Percentiles rank a stretch among this genome's conserved stretches.
These are phyloP conservation scores for Lyophyllum atratum DNA, from an alignment of 768 basidiomycete species.

Conservation along the genomic window DNA sequence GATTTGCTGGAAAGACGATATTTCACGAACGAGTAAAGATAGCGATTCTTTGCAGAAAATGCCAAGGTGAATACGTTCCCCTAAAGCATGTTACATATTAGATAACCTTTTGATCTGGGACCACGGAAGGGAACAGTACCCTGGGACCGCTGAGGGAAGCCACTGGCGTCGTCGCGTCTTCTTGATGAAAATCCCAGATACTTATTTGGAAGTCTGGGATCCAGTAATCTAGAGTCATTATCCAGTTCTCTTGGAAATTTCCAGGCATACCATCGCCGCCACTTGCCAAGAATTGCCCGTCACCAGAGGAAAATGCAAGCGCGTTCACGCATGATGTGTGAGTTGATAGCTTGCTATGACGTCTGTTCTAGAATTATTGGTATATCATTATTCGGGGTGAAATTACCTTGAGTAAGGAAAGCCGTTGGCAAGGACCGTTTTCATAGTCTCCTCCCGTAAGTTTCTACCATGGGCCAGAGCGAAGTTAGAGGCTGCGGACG, in stretches of 20 bases:
- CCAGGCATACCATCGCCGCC: constrained; percentile 63
- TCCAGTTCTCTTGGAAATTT: background rate
- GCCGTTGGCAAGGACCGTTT: constrained; percentile 25
- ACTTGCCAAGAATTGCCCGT: constrained; percentile 64
- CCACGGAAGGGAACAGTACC: constrained; percentile 27
- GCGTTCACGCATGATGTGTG: constrained; percentile 70
- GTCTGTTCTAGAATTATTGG: background rate
- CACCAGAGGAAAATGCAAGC: constrained; percentile 59
- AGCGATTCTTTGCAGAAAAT: constrained; percentile 59
- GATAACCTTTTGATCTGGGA: too few species aligned
- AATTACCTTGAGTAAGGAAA: constrained; percentile 43
- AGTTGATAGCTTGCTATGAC: constrained; percentile 35
- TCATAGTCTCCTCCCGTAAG: constrained; percentile 16
- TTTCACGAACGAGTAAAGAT: constrained; percentile 14
- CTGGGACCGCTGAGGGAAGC: constrained; percentile 47
- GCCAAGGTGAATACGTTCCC: constrained; percentile 70
- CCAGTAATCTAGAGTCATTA: background rate
- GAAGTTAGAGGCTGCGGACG: background rate
- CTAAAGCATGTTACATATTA: constrained; percentile 33
- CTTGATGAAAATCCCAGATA: constrained; percentile 71
- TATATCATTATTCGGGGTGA: background rate
- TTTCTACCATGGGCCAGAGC: background rate
- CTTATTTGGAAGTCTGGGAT: constrained; percentile 51
- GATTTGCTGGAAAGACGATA: constrained; percentile 5
- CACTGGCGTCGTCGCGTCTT: constrained; percentile 46